Evolutionary conservation across 108 stramenopile genomes (phyloP), one percentile per base, ranked within the genome.

Genomic region (Nitzschia sp.): DNA sequence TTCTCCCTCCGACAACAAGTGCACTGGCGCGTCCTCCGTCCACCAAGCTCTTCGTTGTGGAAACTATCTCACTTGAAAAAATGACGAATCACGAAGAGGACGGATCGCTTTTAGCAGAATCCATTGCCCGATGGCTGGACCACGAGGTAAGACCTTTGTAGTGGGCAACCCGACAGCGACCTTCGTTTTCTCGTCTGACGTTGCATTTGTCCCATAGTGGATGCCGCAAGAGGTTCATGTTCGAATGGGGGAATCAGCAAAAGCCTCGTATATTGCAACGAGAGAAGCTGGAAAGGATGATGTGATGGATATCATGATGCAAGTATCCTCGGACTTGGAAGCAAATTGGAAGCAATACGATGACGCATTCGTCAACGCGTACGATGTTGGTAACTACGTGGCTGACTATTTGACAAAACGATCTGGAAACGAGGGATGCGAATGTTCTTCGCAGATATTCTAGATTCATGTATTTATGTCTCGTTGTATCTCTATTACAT

Each of bases 291-390:
- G 79, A 0, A 68, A 82, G 33, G 64, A 76, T 46, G 89, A 90
- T 54, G 64, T 94, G 19, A 89, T 88, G 72, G 63, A 76, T 51
- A 82, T 94, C 59, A 90, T 94, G 90, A 87, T 82, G 69, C 58
- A 77, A 54, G 77, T 91, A 2, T 85, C 88, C 31, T 76, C 81
- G 36, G 81, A 88, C 73, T 68, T 94, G 30, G 73, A 76, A 48
- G 72, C 60, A 6, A 74, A 86, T 24, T 94, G 93, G 93, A 42
- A 68, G 13, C 75, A 85, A 33, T 94, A 86, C 49, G 79, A 94
- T 46, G 93, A 94, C 76, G 88, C 90, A n/a, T 94, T 94, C 73
- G 88, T 94, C 4, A 89, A 86, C 68, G 85, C 90, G 6, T 94
- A 87, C 87, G 93, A 94, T 75, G 51, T 91, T 55, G 86, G 85